Evolutionary conservation across 2,329 filamentous ascomycete species (phyloP).

Genomic region (Knoxdaviesia capensis): DNA sequence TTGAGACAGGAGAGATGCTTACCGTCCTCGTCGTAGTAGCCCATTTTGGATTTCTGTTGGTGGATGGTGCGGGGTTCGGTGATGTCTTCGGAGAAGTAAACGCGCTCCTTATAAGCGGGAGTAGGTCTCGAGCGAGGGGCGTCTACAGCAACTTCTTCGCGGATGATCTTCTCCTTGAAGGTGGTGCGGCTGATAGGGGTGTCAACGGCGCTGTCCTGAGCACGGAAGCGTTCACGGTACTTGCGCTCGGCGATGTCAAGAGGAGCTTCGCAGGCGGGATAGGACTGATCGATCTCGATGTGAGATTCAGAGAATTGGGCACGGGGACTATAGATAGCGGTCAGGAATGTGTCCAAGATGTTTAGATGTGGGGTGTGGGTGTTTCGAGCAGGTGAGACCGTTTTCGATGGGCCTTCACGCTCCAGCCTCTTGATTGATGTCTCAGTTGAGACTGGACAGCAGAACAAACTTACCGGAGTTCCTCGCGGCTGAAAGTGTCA

Average conservation of each 20-base stretch:
- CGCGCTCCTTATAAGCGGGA: conserved; percentile 26
- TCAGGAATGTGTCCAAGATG: not conserved
- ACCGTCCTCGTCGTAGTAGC: conserved; percentile 45
- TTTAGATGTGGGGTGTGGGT: too few relatives aligned
- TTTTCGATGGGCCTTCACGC: too few relatives aligned
- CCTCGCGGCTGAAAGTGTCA: conserved; percentile 20
- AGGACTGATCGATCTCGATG: conserved; percentile 40
- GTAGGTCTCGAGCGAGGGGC: conserved; percentile 19
- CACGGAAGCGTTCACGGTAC: conserved; percentile 29
- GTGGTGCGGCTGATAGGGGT: conserved; percentile 4
- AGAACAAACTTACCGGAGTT: conserved; percentile 27
- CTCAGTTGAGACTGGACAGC: not conserved
- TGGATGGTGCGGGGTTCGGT: conserved; percentile 29
- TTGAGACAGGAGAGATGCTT: conserved; percentile 10
- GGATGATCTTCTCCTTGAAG: too few relatives aligned
- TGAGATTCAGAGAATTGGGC: conserved; percentile 39
- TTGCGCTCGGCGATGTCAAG: conserved; percentile 47
- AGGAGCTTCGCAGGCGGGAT: conserved; percentile 23
- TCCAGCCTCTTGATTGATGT: too few relatives aligned
- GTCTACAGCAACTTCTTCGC: conserved; percentile 19
- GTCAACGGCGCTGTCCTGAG: conserved; percentile 34
- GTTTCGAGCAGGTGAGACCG: too few relatives aligned
- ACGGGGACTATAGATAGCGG: conserved; percentile 11
- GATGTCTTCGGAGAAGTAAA: conserved; percentile 45
- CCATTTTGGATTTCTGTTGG: conserved; percentile 34